Evolutionary conservation across 2,329 filamentous ascomycete genomes (phyloP), one percentile per base, ranked within the genome.

Genomic region (Coniochaeta hoffmannii): DNA sequence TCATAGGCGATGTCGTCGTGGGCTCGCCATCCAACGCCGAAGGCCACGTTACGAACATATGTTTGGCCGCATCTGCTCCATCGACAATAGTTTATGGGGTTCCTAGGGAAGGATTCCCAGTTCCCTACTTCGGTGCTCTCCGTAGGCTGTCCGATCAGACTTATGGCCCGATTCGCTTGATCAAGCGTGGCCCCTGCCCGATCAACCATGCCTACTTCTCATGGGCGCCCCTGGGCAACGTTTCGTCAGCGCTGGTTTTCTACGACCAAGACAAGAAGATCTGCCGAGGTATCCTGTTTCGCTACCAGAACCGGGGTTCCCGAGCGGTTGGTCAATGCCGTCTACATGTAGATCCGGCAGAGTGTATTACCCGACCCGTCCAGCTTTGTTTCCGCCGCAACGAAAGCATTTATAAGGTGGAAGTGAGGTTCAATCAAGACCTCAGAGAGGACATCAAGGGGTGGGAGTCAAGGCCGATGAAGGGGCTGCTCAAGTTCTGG

Each of bases 241-340:
- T 41, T 41, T 24, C 36, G 7, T 41, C 36, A 24, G 24, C 36
- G 11, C 17, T 41, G 4, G 36, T 24, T 8, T 41, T 41, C 19
- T 41, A 41, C 36, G 19, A 41, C 19, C 17, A 24, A 4, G 11
- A 14, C 17, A 41, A 2, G 17, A 19, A 19, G 12, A 7, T 24
- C 17, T 56, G 53, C 50, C 30, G 41, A 35, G 56, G 56, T 35
- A 52, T 58, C 26, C 9, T 58, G 17, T 49, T 58, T 14, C 50
- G 22, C 28, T 58, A 58, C 51, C 6, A 50, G 15, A 56, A 56
- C 32, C 50, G 56, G 4, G 56, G 54, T 31, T 14, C 26, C 19
- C 50, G 44, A 9, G 54, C 56, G 11, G 53, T 58, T 49, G 56
- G 56, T 19, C 53, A 58, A 46, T 58, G 56, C 51, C 53, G 56